Conservation (phyloP, 2,329 filamentous ascomycete species). For the Catunica adiposa region DNA sequence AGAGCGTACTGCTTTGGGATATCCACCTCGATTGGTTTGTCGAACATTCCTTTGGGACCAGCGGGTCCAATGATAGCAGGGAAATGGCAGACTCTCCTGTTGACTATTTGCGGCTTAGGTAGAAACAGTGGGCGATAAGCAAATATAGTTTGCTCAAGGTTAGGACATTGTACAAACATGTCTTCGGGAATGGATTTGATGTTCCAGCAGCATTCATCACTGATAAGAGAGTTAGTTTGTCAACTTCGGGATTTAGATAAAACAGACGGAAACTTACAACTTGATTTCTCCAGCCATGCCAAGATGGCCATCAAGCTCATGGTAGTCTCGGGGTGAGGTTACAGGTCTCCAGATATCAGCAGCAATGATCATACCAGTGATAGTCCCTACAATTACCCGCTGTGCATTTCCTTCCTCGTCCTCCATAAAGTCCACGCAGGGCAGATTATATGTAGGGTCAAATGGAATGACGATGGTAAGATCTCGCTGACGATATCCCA, state of each 20-base stretch:
- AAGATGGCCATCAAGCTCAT: not conserved
- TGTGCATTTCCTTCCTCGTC: constrained; percentile 31
- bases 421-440: constrained; percentile 35
- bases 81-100: too few species aligned
- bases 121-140: too few species aligned
- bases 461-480: not conserved
- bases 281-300: not conserved
- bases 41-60: too few species aligned
- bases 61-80: too few species aligned
- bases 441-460: constrained; percentile 27
- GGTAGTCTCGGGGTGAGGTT: constrained; percentile 1
- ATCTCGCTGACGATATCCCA: not conserved
- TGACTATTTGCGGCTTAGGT: too few species aligned
- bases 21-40: too few species aligned
- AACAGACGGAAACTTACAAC: not conserved
- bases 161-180: constrained; percentile 8
- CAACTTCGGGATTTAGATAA: not conserved
- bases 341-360: constrained; percentile 34
- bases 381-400: constrained; percentile 34
- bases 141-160: constrained; percentile 8
- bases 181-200: not conserved
- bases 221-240: not conserved
- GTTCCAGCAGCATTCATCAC: not conserved
- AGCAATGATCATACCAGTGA: constrained; percentile 32
- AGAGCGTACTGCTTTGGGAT: too few species aligned